These are phyloP conservation scores for Epichloe uncinata DNA, from an alignment of 2,329 filamentous ascomycete species.

Conservation along the genomic window DNA sequence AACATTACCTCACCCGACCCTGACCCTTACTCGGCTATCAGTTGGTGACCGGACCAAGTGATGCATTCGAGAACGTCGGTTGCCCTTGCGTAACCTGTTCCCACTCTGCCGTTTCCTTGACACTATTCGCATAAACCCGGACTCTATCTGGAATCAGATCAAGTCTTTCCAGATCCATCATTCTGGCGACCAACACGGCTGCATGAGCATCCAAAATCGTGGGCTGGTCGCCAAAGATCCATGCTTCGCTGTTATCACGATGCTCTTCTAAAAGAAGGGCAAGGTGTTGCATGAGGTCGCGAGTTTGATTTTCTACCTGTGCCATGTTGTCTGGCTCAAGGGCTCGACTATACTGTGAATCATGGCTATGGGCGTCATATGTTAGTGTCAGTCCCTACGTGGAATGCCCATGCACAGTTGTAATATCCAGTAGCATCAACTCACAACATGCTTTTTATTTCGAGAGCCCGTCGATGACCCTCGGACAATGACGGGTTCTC, in stretches of 20 bases:
- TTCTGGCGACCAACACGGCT: conserved; percentile 10
- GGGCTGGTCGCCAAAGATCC: conserved; percentile 16
- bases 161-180: conserved; percentile 13
- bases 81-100: conserved; percentile 13
- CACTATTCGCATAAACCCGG: conserved; percentile 9
- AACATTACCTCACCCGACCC: not conserved
- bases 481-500: conserved; percentile 15
- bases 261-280: conserved; percentile 8
- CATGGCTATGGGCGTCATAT: conserved; percentile 11
- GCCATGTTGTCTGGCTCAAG: conserved; percentile 14
- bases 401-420: too few species aligned
- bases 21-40: conserved; percentile 8
- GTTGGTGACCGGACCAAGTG: conserved; percentile 11
- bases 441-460: conserved; percentile 20
- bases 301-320: conserved; percentile 11
- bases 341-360: conserved; percentile 11
- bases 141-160: conserved; percentile 13
- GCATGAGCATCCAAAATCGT: conserved; percentile 19
- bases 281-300: conserved; percentile 12
- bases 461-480: conserved; percentile 15
- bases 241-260: conserved; percentile 7
- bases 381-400: not conserved
- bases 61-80: conserved; percentile 12
- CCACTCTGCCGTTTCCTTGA: conserved; percentile 15
- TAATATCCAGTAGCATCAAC: conserved; percentile 4